Evolutionary conservation across 805 yeast species (phyloP), one percentile per base, ranked within the genome.

Genomic region (Candida pseudofarinosa): DNA sequence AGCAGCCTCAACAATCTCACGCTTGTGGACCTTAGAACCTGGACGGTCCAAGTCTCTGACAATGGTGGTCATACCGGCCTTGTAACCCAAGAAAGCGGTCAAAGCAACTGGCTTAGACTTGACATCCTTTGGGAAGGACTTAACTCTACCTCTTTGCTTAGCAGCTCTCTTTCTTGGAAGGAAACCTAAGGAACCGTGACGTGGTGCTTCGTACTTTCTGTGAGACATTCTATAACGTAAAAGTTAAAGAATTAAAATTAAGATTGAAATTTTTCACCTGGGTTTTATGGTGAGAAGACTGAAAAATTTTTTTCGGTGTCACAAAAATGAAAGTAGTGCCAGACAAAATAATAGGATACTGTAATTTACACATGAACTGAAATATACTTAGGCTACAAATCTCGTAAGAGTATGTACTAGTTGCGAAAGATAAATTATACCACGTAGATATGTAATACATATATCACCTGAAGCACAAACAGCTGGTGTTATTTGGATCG

Each of bases 21-120:
- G 95, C 95, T 93, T 93, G 96, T 93, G 97, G 97, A 91, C 89
- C 84, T 93, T 93, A 73, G 99, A 93, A 75, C 99, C 99, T 79
- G 99, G 99, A 81, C 98, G 87, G 91, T 93, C 97, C 73, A 93
- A 85, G 80, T 93, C 99, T 82, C 99, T 90, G 71, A 93, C 99
- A 65, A 89, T 88, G 79, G 99, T 93, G 79, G 99, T 84, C 99
- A 93, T 93, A 88, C 99, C 99, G 63, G 99, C 99, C 84, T 79
- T 79, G 97, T 93, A 93, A 80, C 99, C 99, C 65, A 93, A 84
- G 95, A 91, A 93, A 62, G 99, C 97, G 63, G 99, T 93, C 76
- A 93, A 81, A 74, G 95, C 95, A 64, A 90, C 97, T 65, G 98
- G 95, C 86, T 91, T 91, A 59, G 96, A 73, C 80, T 86, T 83